phyloP scores from a whole-genome alignment of 805 yeast genomes.

The Pichia eremophila region DNA sequence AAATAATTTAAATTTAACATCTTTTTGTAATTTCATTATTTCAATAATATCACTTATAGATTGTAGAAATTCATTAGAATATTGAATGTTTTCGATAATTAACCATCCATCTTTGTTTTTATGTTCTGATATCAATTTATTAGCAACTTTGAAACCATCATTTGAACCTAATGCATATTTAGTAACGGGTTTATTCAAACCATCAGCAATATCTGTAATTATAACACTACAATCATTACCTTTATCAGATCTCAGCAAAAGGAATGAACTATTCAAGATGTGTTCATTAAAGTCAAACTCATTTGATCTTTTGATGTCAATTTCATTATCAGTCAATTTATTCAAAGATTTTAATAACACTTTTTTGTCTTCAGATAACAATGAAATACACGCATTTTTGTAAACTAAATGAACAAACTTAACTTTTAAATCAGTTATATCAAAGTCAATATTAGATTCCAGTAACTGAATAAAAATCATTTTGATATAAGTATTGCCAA shows the following conservation, averaged over 20 bases:
- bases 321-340: not conserved
- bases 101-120: constrained; percentile 56
- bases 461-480: not conserved
- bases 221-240: constrained; percentile 60
- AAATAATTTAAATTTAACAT: constrained; percentile 43
- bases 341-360: constrained; percentile 30
- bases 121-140: constrained; percentile 39
- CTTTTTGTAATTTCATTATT: constrained; percentile 13
- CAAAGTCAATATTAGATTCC: constrained; percentile 3
- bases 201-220: constrained; percentile 37
- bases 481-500: constrained; percentile 19
- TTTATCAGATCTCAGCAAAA: constrained; percentile 48
- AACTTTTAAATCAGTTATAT: constrained; percentile 26
- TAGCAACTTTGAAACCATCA: constrained; percentile 54
- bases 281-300: constrained; percentile 16
- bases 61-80: constrained; percentile 57
- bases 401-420: constrained; percentile 39
- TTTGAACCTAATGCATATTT: constrained; percentile 65
- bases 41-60: constrained; percentile 40
- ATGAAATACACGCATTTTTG: constrained; percentile 36
- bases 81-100: constrained; percentile 71
- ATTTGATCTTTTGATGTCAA: not conserved
- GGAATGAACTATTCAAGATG: constrained; percentile 25
- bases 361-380: constrained; percentile 35
- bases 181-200: constrained; percentile 21